These are phyloP conservation scores for Cerrena zonata DNA, from an alignment of 1,284 basidiomycete genomes.

Conservation along the genomic window DNA sequence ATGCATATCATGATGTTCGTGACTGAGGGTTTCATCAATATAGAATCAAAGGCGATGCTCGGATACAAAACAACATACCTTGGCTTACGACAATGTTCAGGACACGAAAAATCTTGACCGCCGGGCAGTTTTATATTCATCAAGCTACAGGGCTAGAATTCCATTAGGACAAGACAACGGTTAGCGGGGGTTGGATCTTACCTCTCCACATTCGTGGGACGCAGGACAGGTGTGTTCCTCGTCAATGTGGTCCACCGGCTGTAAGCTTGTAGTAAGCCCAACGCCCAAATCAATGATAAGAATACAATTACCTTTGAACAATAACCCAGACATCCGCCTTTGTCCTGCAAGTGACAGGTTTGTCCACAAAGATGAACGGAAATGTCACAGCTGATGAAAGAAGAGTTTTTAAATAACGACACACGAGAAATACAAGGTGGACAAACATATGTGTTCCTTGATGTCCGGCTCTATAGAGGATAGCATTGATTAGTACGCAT, in stretches of 20 bases:
- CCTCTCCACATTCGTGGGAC: slow-evolving; percentile 52
- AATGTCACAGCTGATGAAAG: slow-evolving; percentile 10
- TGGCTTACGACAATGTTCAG: slow-evolving; percentile 37
- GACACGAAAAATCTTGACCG: slow-evolving; percentile 36
- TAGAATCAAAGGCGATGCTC: background rate
- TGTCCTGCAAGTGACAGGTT: slow-evolving; percentile 10
- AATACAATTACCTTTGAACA: slow-evolving; percentile 42
- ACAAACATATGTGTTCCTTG: slow-evolving; percentile 47
- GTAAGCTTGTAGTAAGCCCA: slow-evolving; percentile 1
- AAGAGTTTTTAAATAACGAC: background rate
- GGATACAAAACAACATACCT: slow-evolving; percentile 29
- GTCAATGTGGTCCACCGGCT: slow-evolving; percentile 41
- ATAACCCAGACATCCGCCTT: slow-evolving; percentile 17
- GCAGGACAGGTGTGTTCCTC: slow-evolving; percentile 50
- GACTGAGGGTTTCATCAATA: slow-evolving; percentile 28
- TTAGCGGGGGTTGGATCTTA: slow-evolving; percentile 18
- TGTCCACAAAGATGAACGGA: slow-evolving; percentile 14
- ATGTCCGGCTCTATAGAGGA: slow-evolving; percentile 46
- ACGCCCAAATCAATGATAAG: background rate
- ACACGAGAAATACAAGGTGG: background rate
- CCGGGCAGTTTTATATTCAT: slow-evolving; percentile 27
- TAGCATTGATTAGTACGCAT: background rate
- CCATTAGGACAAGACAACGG: background rate
- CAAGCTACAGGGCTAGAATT: slow-evolving; percentile 42
- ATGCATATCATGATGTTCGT: slow-evolving; percentile 42